Evolutionary conservation across 257 asterid genomes (phyloP).

Genomic region (Paulownia fortunei): DNA sequence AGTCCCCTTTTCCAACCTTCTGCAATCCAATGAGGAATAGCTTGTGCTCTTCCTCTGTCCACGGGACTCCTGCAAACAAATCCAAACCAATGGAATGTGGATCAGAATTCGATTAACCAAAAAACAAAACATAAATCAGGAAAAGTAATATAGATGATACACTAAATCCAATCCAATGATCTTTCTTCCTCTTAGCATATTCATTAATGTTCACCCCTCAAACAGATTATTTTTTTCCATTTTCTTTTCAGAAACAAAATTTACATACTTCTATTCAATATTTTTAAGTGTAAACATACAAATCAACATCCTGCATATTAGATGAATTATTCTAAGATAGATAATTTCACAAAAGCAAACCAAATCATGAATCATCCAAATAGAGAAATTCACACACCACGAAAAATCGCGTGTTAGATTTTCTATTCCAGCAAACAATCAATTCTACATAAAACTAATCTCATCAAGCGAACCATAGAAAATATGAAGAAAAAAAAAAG

Average conservation of each 20-base stretch:
- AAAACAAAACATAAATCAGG: neutral
- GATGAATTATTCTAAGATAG: neutral
- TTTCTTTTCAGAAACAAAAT: neutral
- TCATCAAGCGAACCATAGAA: neutral
- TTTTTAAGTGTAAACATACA: neutral
- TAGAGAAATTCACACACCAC: neutral
- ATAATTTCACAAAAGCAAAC: neutral
- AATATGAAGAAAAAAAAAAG: no score
- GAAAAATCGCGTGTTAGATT: neutral
- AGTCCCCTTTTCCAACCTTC: slow-evolving; percentile 84
- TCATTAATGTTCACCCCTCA: neutral
- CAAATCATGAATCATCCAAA: slow-evolving; percentile 1
- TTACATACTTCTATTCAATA: neutral
- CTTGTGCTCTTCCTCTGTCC: slow-evolving; percentile 96
- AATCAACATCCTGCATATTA: neutral
- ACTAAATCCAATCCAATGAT: no score
- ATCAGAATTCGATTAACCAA: neutral
- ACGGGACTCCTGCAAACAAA: slow-evolving; percentile 67
- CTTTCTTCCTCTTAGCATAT: neutral
- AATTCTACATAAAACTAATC: neutral
- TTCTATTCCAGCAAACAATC: neutral
- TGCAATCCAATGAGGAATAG: slow-evolving; percentile 79
- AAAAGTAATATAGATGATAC: neutral
- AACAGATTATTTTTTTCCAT: neutral
- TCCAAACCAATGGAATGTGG: neutral